Evolutionary conservation across 306 rosid genomes (phyloP), one percentile per base, ranked within the genome.

Genomic region (Heteromeles arbutifolia): DNA sequence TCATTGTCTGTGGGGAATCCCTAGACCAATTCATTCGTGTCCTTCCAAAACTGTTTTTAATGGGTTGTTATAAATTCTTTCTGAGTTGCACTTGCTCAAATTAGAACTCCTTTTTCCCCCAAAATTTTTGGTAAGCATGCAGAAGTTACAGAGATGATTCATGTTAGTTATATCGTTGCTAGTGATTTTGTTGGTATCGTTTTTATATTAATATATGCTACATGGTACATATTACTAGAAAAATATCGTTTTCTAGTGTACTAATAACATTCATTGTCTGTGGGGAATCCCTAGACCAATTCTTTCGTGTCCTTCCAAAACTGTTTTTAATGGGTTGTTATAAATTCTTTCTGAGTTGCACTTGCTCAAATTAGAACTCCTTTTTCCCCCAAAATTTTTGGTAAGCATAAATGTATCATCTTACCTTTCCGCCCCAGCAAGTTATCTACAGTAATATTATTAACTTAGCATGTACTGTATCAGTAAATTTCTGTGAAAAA

Each of bases 91-190:
- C 4, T 7, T 71, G 29, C 31, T 32, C 11, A 2, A 11, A 52
- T 34, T 17, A 70, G 13, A 28, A 22, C 31, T 29, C 54, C 13
- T 18, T 19, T n/a, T n/a, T n/a, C 37, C 34, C 52, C 66, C 19
- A 12, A n/a, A 72, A 39, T 15, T 7, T 22, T 22, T 57, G 65
- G 24, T 34, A 34, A n/a, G n/a, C n/a, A n/a, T n/a, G 98, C 98
- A 64, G 98, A 94, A 89, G 91, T 94, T 65, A 90, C 98, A 70
- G 98, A 94, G 86, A 94, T 94, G 98, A 92, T 94, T 78, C 98
- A 94, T 87, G 98, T 94, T 21, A 84, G 98, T 87, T 75, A 44
- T 26, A 43, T 18, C 26, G 1, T 72, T 31, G 25, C 17, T 34
- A 37, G 11, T 65, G 48, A 21, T 32, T 8, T 63, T 61, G 34